A percentile compares a stretch with the other conserved stretches of the same genome.
Evolutionary conservation across 768 basidiomycete genomes (phyloP).

Genomic region (Lactarius hatsudake): DNA sequence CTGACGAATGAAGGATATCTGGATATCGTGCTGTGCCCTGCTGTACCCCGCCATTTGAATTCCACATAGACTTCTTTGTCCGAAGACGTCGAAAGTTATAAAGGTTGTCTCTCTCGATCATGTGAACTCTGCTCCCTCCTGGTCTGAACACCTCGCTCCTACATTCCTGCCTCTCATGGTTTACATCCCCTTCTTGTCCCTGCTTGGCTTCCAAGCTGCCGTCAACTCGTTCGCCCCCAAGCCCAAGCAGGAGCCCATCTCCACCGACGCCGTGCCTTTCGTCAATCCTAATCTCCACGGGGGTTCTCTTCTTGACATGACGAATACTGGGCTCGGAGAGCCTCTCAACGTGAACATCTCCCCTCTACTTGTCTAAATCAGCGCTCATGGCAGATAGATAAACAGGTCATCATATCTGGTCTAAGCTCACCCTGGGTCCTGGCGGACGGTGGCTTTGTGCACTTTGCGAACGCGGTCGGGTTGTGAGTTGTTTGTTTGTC

Average conservation of each 20-base stretch:
- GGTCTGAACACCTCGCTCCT: not conserved
- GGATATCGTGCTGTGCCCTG: not conserved
- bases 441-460: constrained; percentile 20
- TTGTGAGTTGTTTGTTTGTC: constrained; percentile 22
- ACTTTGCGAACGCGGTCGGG: constrained; percentile 22
- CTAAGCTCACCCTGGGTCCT: constrained; percentile 23
- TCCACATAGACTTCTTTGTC: not conserved
- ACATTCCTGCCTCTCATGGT: not conserved
- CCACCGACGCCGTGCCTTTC: not conserved
- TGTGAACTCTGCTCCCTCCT: not conserved
- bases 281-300: not conserved
- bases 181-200: constrained; percentile 14
- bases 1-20: not conserved
- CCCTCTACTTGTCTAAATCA: not conserved
- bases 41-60: constrained; percentile 3
- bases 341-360: constrained; percentile 24
- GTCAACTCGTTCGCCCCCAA: too few relatives aligned
- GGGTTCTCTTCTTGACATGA: constrained; percentile 9
- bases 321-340: constrained; percentile 13
- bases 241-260: not conserved
- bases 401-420: constrained; percentile 25
- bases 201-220: constrained; percentile 14
- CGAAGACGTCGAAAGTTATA: not conserved
- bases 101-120: not conserved
- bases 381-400: not conserved